phyloP scores from a whole-genome alignment of 768 basidiomycete species.

The Mrakia hoshinonis region DNA sequence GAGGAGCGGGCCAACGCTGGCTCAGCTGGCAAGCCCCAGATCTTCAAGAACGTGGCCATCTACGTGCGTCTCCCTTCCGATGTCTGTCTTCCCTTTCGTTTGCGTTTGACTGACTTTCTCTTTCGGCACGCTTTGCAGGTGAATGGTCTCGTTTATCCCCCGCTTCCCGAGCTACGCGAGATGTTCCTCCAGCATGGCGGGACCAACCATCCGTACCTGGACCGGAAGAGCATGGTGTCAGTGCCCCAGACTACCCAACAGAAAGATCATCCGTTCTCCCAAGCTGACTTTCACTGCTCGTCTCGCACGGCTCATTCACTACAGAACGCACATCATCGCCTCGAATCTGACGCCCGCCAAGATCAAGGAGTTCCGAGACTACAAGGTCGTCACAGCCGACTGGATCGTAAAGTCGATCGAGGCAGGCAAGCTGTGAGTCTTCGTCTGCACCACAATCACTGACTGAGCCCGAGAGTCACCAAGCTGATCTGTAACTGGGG shows the following conservation, averaged over 20 bases:
- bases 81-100: background rate
- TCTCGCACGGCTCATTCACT: background rate
- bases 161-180: slow-evolving; percentile 71
- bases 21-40: slow-evolving; percentile 41
- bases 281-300: background rate
- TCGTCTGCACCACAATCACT: background rate
- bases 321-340: slow-evolving; percentile 78
- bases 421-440: slow-evolving; percentile 47
- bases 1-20: slow-evolving; percentile 36
- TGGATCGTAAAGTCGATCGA: slow-evolving; percentile 81
- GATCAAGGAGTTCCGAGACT: slow-evolving; percentile 72
- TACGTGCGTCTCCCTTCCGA: slow-evolving; percentile 54
- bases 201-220: slow-evolving; percentile 70
- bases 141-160: slow-evolving; percentile 81
- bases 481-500: background rate
- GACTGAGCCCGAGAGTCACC: background rate
- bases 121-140: slow-evolving; percentile 47
- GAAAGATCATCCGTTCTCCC: background rate
- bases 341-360: slow-evolving; percentile 83
- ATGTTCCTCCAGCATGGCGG: slow-evolving; percentile 79
- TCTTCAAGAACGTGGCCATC: slow-evolving; percentile 68
- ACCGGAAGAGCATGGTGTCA: slow-evolving; percentile 64
- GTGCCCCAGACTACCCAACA: too few species aligned
- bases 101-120: background rate
- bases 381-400: slow-evolving; percentile 80